These are phyloP conservation scores for Dothistroma pini DNA, from an alignment of 2,329 filamentous ascomycete genomes.

Conservation along the genomic window DNA sequence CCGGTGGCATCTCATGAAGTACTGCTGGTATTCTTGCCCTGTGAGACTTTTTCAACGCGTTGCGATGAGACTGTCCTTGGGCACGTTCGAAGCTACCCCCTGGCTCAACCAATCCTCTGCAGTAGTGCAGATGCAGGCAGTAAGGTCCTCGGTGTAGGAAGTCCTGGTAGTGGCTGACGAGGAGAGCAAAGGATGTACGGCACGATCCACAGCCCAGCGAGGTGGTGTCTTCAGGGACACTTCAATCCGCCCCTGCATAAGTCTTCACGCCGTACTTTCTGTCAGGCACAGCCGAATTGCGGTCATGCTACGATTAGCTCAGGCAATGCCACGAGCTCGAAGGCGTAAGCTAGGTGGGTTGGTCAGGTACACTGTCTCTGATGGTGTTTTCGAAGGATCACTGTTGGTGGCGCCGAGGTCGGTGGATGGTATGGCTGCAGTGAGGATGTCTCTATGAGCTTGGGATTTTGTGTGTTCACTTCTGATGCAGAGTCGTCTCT, in stretches of 20 bases:
- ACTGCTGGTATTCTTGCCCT: too few relatives aligned
- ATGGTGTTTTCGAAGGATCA: background rate
- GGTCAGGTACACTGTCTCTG: background rate
- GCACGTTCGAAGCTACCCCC: too few relatives aligned
- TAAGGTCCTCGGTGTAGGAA: too few relatives aligned
- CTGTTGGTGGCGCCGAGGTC: background rate
- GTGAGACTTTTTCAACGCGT: too few relatives aligned
- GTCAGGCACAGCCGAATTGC: background rate
- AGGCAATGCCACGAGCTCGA: background rate
- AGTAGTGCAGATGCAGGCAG: too few relatives aligned
- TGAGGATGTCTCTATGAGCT: too few relatives aligned
- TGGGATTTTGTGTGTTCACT: background rate
- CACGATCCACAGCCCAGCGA: background rate
- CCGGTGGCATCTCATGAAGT: too few relatives aligned
- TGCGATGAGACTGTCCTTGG: too few relatives aligned
- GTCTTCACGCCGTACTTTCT: background rate
- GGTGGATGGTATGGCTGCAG: background rate
- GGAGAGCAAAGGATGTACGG: background rate
- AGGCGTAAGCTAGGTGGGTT: background rate
- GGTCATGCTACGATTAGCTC: background rate
- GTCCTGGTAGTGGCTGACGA: too few relatives aligned
- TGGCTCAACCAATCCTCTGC: too few relatives aligned
- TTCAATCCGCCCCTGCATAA: background rate
- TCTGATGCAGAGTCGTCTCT: background rate
- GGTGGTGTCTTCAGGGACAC: background rate